Evolutionary conservation across 495 filamentous ascomycete species (phyloP), one percentile per base, ranked within the genome.

Genomic region (Podospora australis): DNA sequence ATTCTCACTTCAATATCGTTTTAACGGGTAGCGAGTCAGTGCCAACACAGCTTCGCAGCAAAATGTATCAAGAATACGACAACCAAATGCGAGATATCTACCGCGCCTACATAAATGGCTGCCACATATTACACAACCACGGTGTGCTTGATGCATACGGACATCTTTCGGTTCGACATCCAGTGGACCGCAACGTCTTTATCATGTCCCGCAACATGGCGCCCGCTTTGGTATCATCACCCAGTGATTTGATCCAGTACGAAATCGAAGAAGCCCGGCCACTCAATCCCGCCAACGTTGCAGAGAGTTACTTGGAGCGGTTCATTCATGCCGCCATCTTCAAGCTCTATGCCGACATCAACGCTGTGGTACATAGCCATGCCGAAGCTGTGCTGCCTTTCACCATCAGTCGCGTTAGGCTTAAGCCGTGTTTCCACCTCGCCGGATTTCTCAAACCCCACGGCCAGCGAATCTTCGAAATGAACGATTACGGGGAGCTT

Each of bases 291-390:
- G 40, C 46, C 19, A 55, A 63, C 2, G 54, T 60, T 0, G 14
- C 11, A 5, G 54, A 55, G 24, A 65, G 67, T 30, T 74, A 67
- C 57, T 44, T 52, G 8, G 74, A 78, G 55, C 65, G 75, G 1
- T 73, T 52, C 60, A 78, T 79, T 38, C 76, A 79, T 56, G 68
- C 69, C 51, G 74, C 76, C 55, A 68, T 77, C 7, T 71, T 67
- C 44, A 70, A 70, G 47, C 53, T 57, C n/a, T 75, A 65, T 45
- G 47, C 62, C 1, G 43, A 54, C 3, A 58, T 77, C 19, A 67
- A 70, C 40, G 59, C 65, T 39, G 68, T 77, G 0, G 58, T 76
- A 1, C 74, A 79, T 52, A 69, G 65, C 38, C 76, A 79, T 49
- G 55, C 68, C 0, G 60, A 69, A 13, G 65, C 66, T 14, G 67